phyloP scores from a whole-genome alignment of 2,329 filamentous ascomycete genomes.

The Chaetomium globosum region DNA sequence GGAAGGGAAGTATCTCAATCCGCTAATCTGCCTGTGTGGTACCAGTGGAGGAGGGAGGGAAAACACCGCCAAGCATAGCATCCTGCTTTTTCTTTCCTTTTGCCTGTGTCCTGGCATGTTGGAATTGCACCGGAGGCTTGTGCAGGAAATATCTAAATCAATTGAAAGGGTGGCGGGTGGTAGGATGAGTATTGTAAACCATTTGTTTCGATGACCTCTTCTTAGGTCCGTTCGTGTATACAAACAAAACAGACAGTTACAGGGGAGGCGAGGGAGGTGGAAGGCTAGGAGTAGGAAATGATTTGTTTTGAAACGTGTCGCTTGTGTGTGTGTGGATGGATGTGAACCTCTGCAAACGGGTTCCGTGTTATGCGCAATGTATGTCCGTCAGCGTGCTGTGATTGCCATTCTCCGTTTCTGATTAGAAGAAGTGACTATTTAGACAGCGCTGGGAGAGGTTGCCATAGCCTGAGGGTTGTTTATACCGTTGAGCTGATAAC shows the following conservation, averaged over 20 bases:
- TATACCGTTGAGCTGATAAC: neutral
- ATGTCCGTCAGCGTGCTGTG: neutral
- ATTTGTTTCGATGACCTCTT: conserved; percentile 1
- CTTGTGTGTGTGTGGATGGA: neutral
- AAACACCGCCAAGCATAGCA: conserved; percentile 14
- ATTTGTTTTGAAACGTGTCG: neutral
- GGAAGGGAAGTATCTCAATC: conserved; percentile 1
- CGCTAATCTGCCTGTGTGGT: neutral
- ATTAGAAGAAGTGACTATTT: neutral
- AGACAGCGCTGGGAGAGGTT: neutral
- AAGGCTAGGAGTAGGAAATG: neutral
- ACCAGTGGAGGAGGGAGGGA: neutral
- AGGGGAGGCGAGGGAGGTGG: neutral
- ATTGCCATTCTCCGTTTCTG: neutral
- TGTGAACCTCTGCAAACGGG: neutral
- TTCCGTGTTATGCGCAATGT: neutral
- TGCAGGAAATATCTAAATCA: conserved; percentile 18
- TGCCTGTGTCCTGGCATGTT: conserved; percentile 13
- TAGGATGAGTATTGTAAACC: conserved; percentile 19
- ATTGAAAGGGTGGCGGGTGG: neutral
- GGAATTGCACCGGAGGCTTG: neutral
- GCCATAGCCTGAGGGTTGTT: neutral
- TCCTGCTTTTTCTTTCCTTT: conserved; percentile 11
- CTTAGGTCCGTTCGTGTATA: conserved; percentile 21
- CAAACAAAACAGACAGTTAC: conserved; percentile 10